Conservation (phyloP, 148 eudicot genomes). For the Rhododendron ferrugineum region DNA sequence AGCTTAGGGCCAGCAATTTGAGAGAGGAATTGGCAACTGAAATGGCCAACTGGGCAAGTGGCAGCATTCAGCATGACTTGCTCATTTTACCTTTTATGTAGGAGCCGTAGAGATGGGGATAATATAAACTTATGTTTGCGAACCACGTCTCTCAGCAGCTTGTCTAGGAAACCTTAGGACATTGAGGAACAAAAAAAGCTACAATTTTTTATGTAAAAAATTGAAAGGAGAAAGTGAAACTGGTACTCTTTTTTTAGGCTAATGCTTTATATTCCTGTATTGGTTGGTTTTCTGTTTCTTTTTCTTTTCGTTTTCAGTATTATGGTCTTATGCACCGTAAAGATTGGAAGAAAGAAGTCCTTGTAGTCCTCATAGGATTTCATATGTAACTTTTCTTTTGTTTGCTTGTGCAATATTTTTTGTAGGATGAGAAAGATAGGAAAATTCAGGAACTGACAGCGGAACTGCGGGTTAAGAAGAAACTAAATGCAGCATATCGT, state of each 20-base stretch:
- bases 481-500: slow-evolving; percentile 39
- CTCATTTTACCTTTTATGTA: not conserved
- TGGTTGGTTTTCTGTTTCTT: not conserved
- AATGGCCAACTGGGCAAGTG: not conserved
- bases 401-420: not conserved
- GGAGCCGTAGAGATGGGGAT: not conserved
- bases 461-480: slow-evolving; percentile 45
- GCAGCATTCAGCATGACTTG: not conserved
- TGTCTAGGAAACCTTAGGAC: not conserved
- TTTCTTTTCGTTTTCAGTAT: not conserved
- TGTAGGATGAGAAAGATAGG: slow-evolving; percentile 53
- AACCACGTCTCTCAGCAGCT: not conserved
- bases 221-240: not conserved
- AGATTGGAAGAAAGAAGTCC: not conserved
- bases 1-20: not conserved
- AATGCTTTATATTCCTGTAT: not conserved
- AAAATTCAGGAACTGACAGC: slow-evolving; percentile 51
- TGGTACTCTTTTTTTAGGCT: not conserved
- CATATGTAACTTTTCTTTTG: not conserved
- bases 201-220: not conserved
- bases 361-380: not conserved
- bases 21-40: not conserved
- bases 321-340: not conserved
- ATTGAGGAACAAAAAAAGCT: not conserved
- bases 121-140: not conserved